Evolutionary conservation across 495 filamentous ascomycete species (phyloP).

Genomic region (Talaromyces proteolyticus): DNA sequence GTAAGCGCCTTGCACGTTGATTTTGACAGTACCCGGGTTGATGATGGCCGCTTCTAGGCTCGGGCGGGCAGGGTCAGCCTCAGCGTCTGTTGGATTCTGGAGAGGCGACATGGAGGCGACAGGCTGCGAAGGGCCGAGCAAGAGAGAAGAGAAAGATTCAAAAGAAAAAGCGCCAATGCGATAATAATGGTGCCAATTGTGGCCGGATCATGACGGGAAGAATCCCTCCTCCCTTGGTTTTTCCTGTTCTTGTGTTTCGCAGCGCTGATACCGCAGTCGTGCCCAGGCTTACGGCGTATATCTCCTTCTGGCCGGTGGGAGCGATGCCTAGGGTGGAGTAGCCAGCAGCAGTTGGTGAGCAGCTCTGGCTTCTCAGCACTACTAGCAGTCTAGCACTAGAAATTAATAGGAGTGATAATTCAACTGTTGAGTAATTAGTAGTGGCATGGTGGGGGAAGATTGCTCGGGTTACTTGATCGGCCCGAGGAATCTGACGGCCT

Average conservation of each 20-base stretch:
- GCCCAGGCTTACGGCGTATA: constrained; percentile 45
- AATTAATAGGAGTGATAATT: too few relatives aligned
- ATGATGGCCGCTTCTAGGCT: constrained; percentile 63
- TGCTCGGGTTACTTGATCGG: too few relatives aligned
- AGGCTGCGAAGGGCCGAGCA: too few relatives aligned
- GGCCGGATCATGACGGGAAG: too few relatives aligned
- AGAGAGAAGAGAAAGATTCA: too few relatives aligned
- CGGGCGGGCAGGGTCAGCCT: constrained; percentile 6
- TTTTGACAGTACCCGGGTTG: constrained; percentile 80
- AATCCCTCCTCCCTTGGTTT: too few relatives aligned
- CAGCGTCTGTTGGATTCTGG: not conserved
- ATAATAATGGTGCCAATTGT: too few relatives aligned
- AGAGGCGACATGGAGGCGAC: constrained; percentile 7
- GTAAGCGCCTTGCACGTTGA: constrained; percentile 93
- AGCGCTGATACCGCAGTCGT: constrained; percentile 19
- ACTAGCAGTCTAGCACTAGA: not conserved
- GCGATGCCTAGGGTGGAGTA: too few relatives aligned
- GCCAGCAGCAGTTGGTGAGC: too few relatives aligned
- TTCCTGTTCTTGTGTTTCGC: not conserved
- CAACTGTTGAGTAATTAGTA: too few relatives aligned
- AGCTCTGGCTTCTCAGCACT: not conserved
- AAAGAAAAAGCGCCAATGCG: too few relatives aligned
- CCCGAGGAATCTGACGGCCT: not conserved
- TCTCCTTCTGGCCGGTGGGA: constrained; percentile 39
- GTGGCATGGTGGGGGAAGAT: too few relatives aligned